These are phyloP conservation scores for Carex littledalei DNA, from an alignment of 176 grass and related monocot species.

Conservation along the genomic window DNA sequence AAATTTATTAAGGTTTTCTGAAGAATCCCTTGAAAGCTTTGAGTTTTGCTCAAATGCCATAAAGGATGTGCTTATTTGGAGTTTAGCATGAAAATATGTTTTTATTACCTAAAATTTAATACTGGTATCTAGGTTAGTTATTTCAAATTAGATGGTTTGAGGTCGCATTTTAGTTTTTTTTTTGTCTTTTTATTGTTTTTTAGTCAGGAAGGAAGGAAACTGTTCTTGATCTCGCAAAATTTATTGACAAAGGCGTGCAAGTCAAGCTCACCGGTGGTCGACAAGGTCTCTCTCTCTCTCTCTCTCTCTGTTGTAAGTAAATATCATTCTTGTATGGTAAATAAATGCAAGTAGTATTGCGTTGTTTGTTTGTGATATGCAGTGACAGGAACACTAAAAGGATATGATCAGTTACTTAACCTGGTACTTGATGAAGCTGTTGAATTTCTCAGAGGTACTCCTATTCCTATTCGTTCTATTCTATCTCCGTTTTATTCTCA, in stretches of 20 bases:
- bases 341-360: constrained; percentile 10
- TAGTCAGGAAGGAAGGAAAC: constrained; percentile 89
- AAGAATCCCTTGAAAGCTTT: no score
- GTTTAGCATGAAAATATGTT: no score
- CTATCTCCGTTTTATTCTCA: not conserved
- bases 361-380: constrained; percentile 14
- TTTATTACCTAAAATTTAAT: no score
- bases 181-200: not conserved
- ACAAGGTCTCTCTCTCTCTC: constrained; percentile 40
- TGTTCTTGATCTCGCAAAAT: constrained; percentile 77
- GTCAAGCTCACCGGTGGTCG: constrained; percentile 81
- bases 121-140: no score
- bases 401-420: constrained; percentile 84
- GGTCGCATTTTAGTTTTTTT: not conserved
- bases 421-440: constrained; percentile 75
- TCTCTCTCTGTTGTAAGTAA: not conserved
- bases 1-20: no score
- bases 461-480: not conserved
- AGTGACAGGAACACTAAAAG: constrained; percentile 82
- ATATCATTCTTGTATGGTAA: not conserved
- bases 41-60: no score
- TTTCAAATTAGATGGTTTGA: no score
- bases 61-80: no score
- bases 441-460: constrained; percentile 70
- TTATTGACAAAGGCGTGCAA: constrained; percentile 88